phyloP scores from a whole-genome alignment of 805 yeast genomes.

The Myxozyma monticola region DNA sequence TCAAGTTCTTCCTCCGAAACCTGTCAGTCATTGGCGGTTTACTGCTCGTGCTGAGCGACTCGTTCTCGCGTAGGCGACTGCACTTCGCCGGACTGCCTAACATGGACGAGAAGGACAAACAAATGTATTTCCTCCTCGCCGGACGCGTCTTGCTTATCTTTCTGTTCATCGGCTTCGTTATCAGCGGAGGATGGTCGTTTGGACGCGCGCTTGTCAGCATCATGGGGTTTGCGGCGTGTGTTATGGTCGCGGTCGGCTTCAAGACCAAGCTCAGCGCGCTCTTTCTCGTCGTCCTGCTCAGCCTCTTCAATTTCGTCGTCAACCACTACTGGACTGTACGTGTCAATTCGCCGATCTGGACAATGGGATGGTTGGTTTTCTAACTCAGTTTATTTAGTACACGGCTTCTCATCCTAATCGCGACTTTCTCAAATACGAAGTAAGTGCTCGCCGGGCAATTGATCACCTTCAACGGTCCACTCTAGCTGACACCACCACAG shows the following conservation, averaged over 20 bases:
- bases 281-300: constrained; percentile 61
- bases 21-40: constrained; percentile 91
- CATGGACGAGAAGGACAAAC: constrained; percentile 53
- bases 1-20: constrained; percentile 80
- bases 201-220: constrained; percentile 64
- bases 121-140: constrained; percentile 78
- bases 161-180: constrained; percentile 80
- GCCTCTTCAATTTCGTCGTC: constrained; percentile 71
- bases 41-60: constrained; percentile 80
- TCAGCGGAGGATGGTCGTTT: constrained; percentile 71
- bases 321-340: constrained; percentile 81
- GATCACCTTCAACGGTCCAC: too few relatives aligned
- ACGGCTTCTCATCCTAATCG: constrained; percentile 70
- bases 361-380: too few relatives aligned
- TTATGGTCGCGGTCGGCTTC: constrained; percentile 84
- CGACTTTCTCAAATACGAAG: constrained; percentile 84
- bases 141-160: constrained; percentile 85
- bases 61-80: constrained; percentile 68
- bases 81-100: constrained; percentile 28
- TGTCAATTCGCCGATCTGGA: not conserved
- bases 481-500: constrained; percentile 27
- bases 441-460: constrained; percentile 1
- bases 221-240: constrained; percentile 67
- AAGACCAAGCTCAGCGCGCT: constrained; percentile 88
- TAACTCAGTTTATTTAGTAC: constrained; percentile 37